These are phyloP conservation scores for Rhizopus arrhizus DNA, from an alignment of 371 early-diverging fungal species.

Conservation along the genomic window DNA sequence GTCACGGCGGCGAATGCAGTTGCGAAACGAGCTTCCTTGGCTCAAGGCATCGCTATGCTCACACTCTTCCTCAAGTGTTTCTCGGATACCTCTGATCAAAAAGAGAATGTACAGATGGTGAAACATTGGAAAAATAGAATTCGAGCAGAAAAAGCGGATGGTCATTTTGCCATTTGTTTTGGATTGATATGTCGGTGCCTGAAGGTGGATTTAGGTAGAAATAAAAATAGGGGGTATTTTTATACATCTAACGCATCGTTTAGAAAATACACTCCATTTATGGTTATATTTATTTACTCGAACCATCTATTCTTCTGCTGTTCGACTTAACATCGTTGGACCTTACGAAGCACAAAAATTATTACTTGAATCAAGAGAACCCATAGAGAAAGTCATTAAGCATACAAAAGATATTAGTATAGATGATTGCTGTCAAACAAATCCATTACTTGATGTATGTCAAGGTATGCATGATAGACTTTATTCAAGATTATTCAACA, in stretches of 20 bases:
- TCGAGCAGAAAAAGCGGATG: constrained; percentile 57
- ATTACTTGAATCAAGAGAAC: constrained; percentile 60
- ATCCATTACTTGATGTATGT: constrained; percentile 81
- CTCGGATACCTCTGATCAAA: constrained; percentile 22
- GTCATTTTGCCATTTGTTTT: constrained; percentile 75
- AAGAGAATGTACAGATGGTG: constrained; percentile 36
- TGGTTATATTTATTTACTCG: constrained; percentile 84
- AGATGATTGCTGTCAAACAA: constrained; percentile 68
- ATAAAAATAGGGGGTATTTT: neutral
- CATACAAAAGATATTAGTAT: constrained; percentile 45
- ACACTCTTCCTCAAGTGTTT: constrained; percentile 66
- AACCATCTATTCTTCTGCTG: constrained; percentile 82
- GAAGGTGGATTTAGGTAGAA: constrained; percentile 57
- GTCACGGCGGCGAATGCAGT: constrained; percentile 67
- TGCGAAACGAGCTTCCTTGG: constrained; percentile 70
- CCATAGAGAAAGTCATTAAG: constrained; percentile 57
- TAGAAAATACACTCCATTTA: constrained; percentile 73
- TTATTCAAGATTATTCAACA: constrained; percentile 87
- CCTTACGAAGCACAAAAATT: constrained; percentile 86
- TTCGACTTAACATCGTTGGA: constrained; percentile 86
- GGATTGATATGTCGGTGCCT: constrained; percentile 66
- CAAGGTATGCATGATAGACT: constrained; percentile 89
- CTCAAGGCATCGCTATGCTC: constrained; percentile 73
- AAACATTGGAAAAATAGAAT: constrained; percentile 59
- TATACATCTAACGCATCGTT: neutral